A percentile compares a stretch with the other conserved stretches of the same genome.
phyloP scores from a whole-genome alignment of 495 filamentous ascomycete genomes.

The Tuber borchii region DNA sequence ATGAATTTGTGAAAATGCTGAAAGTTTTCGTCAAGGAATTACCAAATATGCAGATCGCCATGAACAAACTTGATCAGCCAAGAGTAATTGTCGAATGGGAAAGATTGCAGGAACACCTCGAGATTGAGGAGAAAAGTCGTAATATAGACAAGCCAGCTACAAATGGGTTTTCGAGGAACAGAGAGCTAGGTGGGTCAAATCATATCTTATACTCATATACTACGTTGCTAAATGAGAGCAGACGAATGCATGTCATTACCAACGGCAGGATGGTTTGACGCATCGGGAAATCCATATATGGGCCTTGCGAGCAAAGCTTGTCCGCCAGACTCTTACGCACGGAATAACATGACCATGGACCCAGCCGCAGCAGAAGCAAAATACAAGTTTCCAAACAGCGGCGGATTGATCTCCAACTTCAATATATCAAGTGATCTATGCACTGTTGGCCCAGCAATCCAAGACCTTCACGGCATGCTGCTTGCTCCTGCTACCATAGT shows the following conservation, averaged over 20 bases:
- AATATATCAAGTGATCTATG: conserved; percentile 61
- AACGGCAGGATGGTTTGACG: conserved; percentile 22
- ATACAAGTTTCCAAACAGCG: conserved; percentile 24
- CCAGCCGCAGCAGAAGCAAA: conserved; percentile 40
- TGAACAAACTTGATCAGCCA: conserved; percentile 66
- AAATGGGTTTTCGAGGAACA: conserved; percentile 43
- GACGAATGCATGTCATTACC: conserved; percentile 7
- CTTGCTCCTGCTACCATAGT: conserved; percentile 57
- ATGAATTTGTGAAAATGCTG: conserved; percentile 57
- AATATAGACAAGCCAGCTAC: conserved; percentile 43
- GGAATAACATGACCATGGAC: conserved; percentile 45
- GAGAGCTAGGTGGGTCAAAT: conserved; percentile 18
- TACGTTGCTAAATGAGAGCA: not conserved
- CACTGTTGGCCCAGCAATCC: conserved; percentile 52
- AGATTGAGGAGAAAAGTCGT: conserved; percentile 50
- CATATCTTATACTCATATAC: not conserved
- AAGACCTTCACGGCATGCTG: conserved; percentile 62
- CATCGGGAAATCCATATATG: conserved; percentile 51
- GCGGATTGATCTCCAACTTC: conserved; percentile 60
- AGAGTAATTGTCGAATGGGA: conserved; percentile 62
- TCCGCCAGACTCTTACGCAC: conserved; percentile 54
- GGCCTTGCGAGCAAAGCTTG: conserved; percentile 56
- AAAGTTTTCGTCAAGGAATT: conserved; percentile 54
- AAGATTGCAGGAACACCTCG: conserved; percentile 54
- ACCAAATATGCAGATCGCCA: conserved; percentile 65